Evolutionary conservation across 129 eudicot species (phyloP), one percentile per base, ranked within the genome.

Genomic region (Erigeron canadensis): DNA sequence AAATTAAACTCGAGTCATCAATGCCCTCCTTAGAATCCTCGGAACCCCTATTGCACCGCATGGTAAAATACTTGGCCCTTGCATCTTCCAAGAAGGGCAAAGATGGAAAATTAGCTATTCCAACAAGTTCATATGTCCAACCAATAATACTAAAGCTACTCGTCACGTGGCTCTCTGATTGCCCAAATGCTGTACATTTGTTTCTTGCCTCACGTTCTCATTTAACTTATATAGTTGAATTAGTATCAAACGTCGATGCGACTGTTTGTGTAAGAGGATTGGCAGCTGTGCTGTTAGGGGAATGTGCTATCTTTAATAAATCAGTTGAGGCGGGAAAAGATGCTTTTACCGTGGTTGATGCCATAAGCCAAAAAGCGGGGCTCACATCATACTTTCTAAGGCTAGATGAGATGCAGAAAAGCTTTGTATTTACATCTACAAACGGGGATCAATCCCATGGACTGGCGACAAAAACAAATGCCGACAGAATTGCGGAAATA

Each of bases 41-140:
- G 4, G 98, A 93, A 85, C 98, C 98, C 43, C 70, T 93, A 44
- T 73, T 93, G 83, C 96, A 93, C 75, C 96, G 87, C 67, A 80
- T 86, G 88, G 86, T 87, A 72, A 89, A 85, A 82, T 93, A 86
- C 84, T 81, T 89, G 73, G 95, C 96, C 69, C 85, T 93, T 74
- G 88, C 92, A 70, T 89, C 95, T 76, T 87, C 96, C 66, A 76
- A 80, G 82, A 86, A 67, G 69, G 78, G 75, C 23, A 85, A 89
- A 72, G 92, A 85, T 63, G 92, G 83, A 81, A 93, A 85, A 39
- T 69, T 81, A 51, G 73, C 73, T 18, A 40, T 81, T 60, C 72
- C 83, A 2, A 78, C 22, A 53, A 69, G 78, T 58, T 65, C 71
- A n/a, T 86, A 83, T 39, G 73, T 86, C 51, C 95, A 89, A 62